phyloP scores from a whole-genome alignment of 1,284 basidiomycete species.

The Apiotrichum gamsii region DNA sequence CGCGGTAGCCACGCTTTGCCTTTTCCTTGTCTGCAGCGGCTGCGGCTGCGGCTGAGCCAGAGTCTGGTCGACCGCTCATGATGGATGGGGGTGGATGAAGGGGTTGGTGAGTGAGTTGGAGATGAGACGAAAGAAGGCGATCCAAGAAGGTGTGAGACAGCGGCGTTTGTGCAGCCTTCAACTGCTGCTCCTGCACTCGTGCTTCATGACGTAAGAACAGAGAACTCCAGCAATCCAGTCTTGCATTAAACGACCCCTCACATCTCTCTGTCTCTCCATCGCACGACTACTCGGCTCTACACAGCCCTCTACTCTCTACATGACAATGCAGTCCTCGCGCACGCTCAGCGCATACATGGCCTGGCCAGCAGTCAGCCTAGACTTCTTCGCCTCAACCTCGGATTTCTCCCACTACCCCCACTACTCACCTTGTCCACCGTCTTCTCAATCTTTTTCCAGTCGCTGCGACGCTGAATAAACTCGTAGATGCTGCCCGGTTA shows the following conservation, averaged over 20 bases:
- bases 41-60: neutral
- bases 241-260: too few relatives aligned
- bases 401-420: neutral
- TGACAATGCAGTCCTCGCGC: constrained; percentile 75
- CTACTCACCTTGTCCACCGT: constrained; percentile 76
- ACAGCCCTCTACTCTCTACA: too few relatives aligned
- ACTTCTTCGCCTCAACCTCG: neutral
- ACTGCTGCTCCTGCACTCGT: too few relatives aligned
- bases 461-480: constrained; percentile 82
- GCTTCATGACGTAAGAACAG: too few relatives aligned
- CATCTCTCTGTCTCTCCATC: too few relatives aligned
- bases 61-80: too few relatives aligned
- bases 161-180: too few relatives aligned
- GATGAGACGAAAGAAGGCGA: too few relatives aligned
- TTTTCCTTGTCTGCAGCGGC: constrained; percentile 19
- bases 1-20: constrained; percentile 36
- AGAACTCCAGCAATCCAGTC: too few relatives aligned
- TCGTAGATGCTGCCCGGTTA: constrained; percentile 66
- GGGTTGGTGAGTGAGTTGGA: too few relatives aligned
- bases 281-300: too few relatives aligned
- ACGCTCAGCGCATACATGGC: constrained; percentile 83
- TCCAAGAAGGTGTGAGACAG: too few relatives aligned
- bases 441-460: constrained; percentile 97
- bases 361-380: constrained; percentile 15
- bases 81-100: neutral